Percentiles rank a stretch among this genome's conserved stretches.
phyloP scores from a whole-genome alignment of 2,329 filamentous ascomycete genomes.

The Beauveria sp. region DNA sequence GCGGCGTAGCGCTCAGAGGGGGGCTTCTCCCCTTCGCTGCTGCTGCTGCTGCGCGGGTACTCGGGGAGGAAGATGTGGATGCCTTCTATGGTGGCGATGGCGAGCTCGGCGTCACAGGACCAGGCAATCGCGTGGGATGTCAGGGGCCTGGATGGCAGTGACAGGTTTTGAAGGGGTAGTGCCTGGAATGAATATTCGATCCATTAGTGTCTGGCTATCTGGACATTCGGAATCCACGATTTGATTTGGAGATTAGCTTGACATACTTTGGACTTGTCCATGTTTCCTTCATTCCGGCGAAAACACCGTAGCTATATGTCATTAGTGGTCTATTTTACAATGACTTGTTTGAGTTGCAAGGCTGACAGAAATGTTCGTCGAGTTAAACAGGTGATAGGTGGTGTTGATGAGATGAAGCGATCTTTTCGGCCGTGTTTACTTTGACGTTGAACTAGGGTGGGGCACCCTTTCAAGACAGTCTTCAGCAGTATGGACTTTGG shows the following conservation, averaged over 20 bases:
- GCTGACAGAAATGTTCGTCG: not conserved
- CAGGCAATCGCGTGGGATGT: slow-evolving; percentile 30
- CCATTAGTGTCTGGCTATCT: not conserved
- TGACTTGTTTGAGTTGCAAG: not conserved
- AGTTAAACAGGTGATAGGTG: not conserved
- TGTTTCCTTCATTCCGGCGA: slow-evolving; percentile 8
- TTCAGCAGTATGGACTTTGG: too few species aligned
- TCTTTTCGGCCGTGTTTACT: not conserved
- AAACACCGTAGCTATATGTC: not conserved
- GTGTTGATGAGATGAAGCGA: not conserved
- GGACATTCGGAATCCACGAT: slow-evolving; percentile 12
- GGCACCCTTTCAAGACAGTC: not conserved
- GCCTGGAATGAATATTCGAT: not conserved
- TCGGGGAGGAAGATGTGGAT: slow-evolving; percentile 7
- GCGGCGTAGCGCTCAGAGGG: not conserved
- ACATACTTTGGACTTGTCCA: slow-evolving; percentile 19
- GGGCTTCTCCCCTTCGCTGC: not conserved
- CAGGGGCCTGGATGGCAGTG: slow-evolving; percentile 35
- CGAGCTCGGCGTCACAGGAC: slow-evolving; percentile 10
- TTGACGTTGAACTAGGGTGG: not conserved
- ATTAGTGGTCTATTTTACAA: not conserved
- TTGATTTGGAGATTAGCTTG: slow-evolving; percentile 15
- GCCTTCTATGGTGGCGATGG: slow-evolving; percentile 6
- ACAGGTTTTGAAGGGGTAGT: slow-evolving; percentile 40
- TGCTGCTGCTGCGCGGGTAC: not conserved